Evolutionary conservation across 768 basidiomycete genomes (phyloP).

Genomic region (Udeniomyces megalosporus): DNA sequence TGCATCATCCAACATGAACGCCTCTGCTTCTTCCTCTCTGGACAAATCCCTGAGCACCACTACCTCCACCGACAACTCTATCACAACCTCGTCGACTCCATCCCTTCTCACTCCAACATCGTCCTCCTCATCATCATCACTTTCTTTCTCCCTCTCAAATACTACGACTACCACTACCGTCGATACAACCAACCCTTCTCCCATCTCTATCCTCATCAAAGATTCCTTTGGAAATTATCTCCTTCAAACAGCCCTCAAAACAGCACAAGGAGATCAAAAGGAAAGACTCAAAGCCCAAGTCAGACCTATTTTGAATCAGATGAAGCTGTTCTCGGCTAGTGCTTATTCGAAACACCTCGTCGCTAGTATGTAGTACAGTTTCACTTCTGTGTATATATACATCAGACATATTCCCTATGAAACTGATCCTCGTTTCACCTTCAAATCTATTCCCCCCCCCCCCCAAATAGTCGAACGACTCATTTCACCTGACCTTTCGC

Average conservation of each 20-base stretch:
- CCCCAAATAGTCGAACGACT: not conserved
- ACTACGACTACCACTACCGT: conserved; percentile 37
- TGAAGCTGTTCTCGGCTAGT: conserved; percentile 50
- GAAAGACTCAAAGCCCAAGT: conserved; percentile 47
- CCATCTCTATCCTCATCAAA: conserved; percentile 58
- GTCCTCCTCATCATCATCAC: no score
- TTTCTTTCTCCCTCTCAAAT: no score
- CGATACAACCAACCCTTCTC: conserved; percentile 33
- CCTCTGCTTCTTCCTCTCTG: no score
- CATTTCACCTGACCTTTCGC: not conserved
- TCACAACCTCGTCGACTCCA: no score
- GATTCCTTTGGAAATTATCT: conserved; percentile 50
- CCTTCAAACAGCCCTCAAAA: conserved; percentile 41
- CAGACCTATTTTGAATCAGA: conserved; percentile 48
- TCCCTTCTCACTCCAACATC: no score
- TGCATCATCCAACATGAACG: no score
- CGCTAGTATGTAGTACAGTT: not conserved
- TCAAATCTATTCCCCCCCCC: not conserved
- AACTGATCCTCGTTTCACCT: no score
- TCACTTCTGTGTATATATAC: no score
- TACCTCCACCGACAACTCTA: no score
- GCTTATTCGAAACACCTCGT: conserved; percentile 60
- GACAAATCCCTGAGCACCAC: no score
- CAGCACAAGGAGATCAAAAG: conserved; percentile 57
- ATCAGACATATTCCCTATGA: no score